Evolutionary conservation across 441 rosid species (phyloP).

Genomic region (Erodium chrysanthum): DNA sequence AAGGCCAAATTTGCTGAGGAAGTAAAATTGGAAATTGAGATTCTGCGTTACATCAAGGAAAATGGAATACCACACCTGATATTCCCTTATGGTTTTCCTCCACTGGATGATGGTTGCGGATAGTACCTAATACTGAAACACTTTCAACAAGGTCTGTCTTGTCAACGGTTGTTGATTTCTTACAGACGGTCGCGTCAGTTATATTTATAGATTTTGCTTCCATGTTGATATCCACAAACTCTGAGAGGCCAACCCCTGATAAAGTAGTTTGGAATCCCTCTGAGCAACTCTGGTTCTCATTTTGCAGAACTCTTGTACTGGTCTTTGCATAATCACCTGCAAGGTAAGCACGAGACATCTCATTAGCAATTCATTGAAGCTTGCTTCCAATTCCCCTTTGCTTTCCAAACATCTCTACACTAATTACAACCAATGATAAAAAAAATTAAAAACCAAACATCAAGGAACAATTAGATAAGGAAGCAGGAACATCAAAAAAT

Average conservation of each 20-base stretch:
- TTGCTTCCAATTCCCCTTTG: not conserved
- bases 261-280: conserved; percentile 21
- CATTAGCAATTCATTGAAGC: conserved; percentile 4
- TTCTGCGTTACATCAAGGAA: conserved; percentile 10
- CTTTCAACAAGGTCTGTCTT: conserved; percentile 29
- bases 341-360: conserved; percentile 20
- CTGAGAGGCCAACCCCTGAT: conserved; percentile 14
- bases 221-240: conserved; percentile 18
- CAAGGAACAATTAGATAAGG: conserved; percentile 17
- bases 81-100: conserved; percentile 26
- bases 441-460: no score
- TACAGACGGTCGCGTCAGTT: conserved; percentile 40
- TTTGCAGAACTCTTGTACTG: conserved; percentile 18
- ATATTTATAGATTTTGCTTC: conserved; percentile 26
- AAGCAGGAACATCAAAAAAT: conserved; percentile 23
- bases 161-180: conserved; percentile 41
- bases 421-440: not conserved
- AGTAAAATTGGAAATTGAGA: conserved; percentile 1
- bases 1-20: not conserved
- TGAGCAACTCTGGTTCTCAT: conserved; percentile 18
- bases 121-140: conserved; percentile 26
- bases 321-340: conserved; percentile 18
- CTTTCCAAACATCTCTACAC: not conserved
- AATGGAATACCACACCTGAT: conserved; percentile 36
- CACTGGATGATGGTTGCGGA: conserved; percentile 16